Conservation (phyloP, 2,329 filamentous ascomycete genomes). For the Fusarium sambucinum region DNA sequence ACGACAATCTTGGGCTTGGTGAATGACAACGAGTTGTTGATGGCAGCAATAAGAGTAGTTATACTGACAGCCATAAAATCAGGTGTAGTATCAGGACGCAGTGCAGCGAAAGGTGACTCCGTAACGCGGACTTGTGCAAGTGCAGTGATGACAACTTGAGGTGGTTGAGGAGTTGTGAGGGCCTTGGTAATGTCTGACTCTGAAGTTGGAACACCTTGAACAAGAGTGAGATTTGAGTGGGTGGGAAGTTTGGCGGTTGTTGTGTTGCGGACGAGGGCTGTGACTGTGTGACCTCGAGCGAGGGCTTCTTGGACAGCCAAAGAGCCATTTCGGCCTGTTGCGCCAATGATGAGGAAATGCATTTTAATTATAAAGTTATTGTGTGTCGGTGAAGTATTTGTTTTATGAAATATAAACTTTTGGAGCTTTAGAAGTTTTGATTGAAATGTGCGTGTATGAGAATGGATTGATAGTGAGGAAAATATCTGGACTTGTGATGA, state of each 20-base stretch:
- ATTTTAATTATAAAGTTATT: background rate
- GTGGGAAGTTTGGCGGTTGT: background rate
- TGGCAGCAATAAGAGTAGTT: background rate
- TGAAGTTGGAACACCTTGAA: constrained; percentile 26
- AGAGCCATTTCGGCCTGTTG: constrained; percentile 36
- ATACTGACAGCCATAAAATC: constrained; percentile 31
- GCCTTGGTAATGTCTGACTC: constrained; percentile 7
- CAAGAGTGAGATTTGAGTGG: constrained; percentile 16
- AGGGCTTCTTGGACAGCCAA: constrained; percentile 25
- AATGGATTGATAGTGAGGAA: background rate
- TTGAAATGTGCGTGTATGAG: too few relatives aligned
- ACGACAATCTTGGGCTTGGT: constrained; percentile 12
- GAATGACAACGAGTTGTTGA: background rate
- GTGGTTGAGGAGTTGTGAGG: background rate
- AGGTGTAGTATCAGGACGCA: constrained; percentile 18
- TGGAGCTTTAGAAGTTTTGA: background rate
- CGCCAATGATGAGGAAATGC: constrained; percentile 35
- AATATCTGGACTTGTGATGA: accelerated
- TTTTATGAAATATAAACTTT: background rate
- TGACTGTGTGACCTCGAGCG: constrained; percentile 18
- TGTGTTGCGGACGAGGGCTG: constrained; percentile 20
- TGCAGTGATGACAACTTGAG: constrained; percentile 10
- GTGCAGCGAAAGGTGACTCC: constrained; percentile 20
- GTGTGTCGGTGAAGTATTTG: too few relatives aligned
- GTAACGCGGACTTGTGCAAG: constrained; percentile 22